Evolutionary conservation across 179 eudicot species (phyloP).

Genomic region (Silene noctiflora): DNA sequence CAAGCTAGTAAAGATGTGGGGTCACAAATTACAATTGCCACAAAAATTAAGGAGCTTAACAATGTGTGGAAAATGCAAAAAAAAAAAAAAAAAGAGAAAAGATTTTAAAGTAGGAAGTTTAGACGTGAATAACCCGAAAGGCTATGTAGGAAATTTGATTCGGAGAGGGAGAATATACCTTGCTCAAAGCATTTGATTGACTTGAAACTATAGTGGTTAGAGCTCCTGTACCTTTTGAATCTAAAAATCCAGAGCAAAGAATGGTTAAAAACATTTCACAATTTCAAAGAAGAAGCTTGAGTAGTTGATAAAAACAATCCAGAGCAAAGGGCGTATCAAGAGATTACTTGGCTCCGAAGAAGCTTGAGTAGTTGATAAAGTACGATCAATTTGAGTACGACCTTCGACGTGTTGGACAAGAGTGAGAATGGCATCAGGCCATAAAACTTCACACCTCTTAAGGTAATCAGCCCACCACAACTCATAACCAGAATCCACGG

Average conservation of each 20-base stretch:
- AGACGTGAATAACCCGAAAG: not conserved
- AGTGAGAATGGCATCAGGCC: constrained; percentile 24
- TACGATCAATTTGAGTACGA: constrained; percentile 12
- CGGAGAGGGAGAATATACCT: constrained; percentile 16
- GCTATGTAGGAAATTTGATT: not conserved
- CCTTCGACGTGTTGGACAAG: constrained; percentile 23
- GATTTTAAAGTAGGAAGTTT: not conserved
- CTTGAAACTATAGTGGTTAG: not conserved
- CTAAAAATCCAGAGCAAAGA: constrained; percentile 13
- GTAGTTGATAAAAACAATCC: constrained; percentile 9
- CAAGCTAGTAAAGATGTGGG: not conserved
- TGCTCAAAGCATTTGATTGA: constrained; percentile 9
- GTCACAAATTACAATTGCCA: not conserved
- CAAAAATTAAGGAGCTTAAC: not conserved
- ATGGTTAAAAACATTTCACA: not conserved
- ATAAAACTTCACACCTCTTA: constrained; percentile 21
- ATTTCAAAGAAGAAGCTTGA: not conserved
- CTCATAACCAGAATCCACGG: constrained; percentile 28
- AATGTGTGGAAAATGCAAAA: not conserved
- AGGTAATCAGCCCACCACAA: constrained; percentile 25
- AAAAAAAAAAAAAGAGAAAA: too few relatives aligned
- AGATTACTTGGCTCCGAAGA: constrained; percentile 18
- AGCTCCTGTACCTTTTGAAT: constrained; percentile 17
- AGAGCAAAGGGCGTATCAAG: not conserved
- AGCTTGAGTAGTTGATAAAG: constrained; percentile 11